Conservation (phyloP, 768 basidiomycete species). For the Rhodotorula paludigena region DNA sequence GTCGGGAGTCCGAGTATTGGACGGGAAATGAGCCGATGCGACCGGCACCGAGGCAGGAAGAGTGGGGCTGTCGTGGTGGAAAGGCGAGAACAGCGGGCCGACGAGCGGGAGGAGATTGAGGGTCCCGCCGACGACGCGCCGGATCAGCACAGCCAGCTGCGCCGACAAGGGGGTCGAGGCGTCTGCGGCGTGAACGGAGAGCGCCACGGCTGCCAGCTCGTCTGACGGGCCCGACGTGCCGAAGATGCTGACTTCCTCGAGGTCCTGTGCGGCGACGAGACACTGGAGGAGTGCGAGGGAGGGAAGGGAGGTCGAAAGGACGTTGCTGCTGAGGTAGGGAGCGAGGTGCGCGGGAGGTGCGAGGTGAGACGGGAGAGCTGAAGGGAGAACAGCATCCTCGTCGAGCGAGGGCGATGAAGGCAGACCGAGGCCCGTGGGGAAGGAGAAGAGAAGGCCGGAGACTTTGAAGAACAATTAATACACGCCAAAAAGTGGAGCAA, state of each 20-base stretch:
- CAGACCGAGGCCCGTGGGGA: not conserved
- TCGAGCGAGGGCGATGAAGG: not conserved
- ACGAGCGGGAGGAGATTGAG: not conserved
- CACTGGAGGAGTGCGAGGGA: constrained; percentile 4
- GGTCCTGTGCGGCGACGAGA: not conserved
- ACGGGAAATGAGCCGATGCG: not conserved
- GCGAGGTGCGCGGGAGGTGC: not conserved
- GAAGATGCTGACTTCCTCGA: constrained; percentile 9
- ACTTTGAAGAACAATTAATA: not conserved
- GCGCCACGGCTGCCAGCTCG: not conserved
- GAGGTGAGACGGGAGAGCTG: not conserved
- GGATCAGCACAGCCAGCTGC: not conserved
- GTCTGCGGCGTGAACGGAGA: no score
- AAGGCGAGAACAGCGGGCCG: not conserved
- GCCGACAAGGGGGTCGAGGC: not conserved
- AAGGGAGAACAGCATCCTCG: not conserved
- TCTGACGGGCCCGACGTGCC: not conserved
- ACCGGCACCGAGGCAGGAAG: not conserved
- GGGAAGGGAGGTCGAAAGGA: constrained; percentile 3
- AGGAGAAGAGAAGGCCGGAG: not conserved
- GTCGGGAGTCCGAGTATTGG: no score
- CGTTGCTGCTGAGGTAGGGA: not conserved
- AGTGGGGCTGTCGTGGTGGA: not conserved
- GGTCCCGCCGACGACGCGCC: not conserved
- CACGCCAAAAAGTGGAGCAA: not conserved